A percentile compares a stretch with the other conserved stretches of the same genome.
Conservation (phyloP, 768 basidiomycete species). For the Boletus tylopilopsis region DNA sequence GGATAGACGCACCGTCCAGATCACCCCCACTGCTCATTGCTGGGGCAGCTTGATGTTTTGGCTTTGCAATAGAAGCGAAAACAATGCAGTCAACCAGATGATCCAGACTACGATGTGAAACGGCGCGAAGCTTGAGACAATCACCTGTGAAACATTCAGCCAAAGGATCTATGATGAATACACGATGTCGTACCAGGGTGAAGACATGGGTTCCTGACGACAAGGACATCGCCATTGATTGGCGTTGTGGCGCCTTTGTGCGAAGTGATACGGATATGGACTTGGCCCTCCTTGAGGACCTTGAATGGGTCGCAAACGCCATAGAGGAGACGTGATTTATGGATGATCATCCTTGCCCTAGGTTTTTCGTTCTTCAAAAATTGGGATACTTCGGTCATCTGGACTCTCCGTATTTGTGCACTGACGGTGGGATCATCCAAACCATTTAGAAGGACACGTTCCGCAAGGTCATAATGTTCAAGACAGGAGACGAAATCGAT, state of each 20-base stretch:
- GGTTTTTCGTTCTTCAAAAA: slow-evolving; percentile 53
- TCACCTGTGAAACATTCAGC: slow-evolving; percentile 40
- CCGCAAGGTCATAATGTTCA: slow-evolving; percentile 46
- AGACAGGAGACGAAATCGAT: slow-evolving; percentile 55
- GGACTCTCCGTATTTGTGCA: slow-evolving; percentile 39
- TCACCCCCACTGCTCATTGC: slow-evolving; percentile 72
- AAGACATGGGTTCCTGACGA: slow-evolving; percentile 66
- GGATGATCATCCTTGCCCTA: slow-evolving; percentile 57
- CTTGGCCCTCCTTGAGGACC: slow-evolving; percentile 59
- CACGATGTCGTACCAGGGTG: slow-evolving; percentile 47
- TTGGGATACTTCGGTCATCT: slow-evolving; percentile 47
- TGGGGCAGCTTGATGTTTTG: slow-evolving; percentile 59
- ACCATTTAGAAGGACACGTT: slow-evolving; percentile 52
- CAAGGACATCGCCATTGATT: slow-evolving; percentile 57
- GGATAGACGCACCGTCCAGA: slow-evolving; percentile 42
- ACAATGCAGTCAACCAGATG: slow-evolving; percentile 68
- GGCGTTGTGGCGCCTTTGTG: slow-evolving; percentile 52
- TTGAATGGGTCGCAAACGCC: slow-evolving; percentile 67
- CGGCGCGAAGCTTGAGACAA: slow-evolving; percentile 61
- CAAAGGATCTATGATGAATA: not conserved
- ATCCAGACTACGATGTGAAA: slow-evolving; percentile 42
- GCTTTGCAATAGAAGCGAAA: slow-evolving; percentile 54
- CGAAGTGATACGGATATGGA: slow-evolving; percentile 55
- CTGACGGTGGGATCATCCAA: slow-evolving; percentile 42
- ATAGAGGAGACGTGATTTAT: slow-evolving; percentile 58